Base-by-base conservation (phyloP, 2,329 filamentous ascomycete genomes). In the Diaporthe aspalathi region DNA sequence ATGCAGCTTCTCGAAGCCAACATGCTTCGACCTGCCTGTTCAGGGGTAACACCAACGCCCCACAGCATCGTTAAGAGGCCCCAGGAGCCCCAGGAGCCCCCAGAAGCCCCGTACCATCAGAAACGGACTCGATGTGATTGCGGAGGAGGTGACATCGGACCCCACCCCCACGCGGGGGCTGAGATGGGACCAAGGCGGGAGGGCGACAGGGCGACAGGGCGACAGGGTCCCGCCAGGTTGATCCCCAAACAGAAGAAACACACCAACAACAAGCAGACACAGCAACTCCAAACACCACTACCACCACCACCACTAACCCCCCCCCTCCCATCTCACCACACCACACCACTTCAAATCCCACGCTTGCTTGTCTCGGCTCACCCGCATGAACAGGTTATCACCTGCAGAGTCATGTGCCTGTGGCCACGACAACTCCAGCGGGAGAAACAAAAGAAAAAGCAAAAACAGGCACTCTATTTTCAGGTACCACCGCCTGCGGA, bases 361-460 rank as follows among this genome's bases (percentile, higher is more conserved):
- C 24, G 43, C 60, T 38, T 65, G 60, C 60, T 65, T 65, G 60
- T 65, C 60, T 50, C 45, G 60, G 53, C 24, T 38, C 43, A 38
- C 60, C 60, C 45, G 60, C 60, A 65, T 65, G 60, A 65, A 50
- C 60, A 65, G 45, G 29, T 50, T 27, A 65, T 65, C 60, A 65
- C 60, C 60, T 65, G 60, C 60, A 65, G 60, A 35, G 47, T 65
- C 60, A 65, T 65, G 60, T 65, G 60, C 43, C 14, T 38, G 45
- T 7, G 8, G 60, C 29, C 32, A 20, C 7, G 11, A 12, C 7
- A 35, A 49, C 32, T 35, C n/a, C n/a, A n/a, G n/a, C n/a, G 35
- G 35, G 35, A 9, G 32, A 9, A 24, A 12, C 27, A 12, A 24
- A 6, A n/a, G 5, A 11, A 32, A 47, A 47, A 45, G 22, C 24